These are phyloP conservation scores for Babesia sp. DNA, from an alignment of 169 alveolate genomes.

Conservation along the genomic window DNA sequence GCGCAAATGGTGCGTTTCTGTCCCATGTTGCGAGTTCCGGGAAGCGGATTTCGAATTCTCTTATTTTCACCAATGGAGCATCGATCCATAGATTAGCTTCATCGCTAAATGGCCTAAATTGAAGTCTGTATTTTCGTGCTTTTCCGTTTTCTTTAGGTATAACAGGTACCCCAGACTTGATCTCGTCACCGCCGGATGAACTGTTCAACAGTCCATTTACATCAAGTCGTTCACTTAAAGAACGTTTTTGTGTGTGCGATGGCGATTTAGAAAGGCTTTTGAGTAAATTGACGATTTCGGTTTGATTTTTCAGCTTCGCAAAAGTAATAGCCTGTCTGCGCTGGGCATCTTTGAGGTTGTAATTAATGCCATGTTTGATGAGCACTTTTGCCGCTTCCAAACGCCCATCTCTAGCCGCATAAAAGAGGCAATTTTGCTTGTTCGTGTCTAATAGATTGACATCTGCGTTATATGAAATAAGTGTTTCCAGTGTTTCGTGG, in stretches of 20 bases:
- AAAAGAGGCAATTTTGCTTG: slow-evolving; percentile 88
- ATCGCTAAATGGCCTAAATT: slow-evolving; percentile 77
- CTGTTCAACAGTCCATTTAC: slow-evolving; percentile 11
- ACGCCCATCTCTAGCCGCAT: slow-evolving; percentile 90
- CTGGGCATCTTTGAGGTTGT: slow-evolving; percentile 84
- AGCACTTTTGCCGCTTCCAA: slow-evolving; percentile 85
- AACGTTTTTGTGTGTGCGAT: background rate
- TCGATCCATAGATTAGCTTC: slow-evolving; percentile 81
- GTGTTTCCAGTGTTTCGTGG: slow-evolving; percentile 75
- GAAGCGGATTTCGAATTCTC: slow-evolving; percentile 80
- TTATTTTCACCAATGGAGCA: slow-evolving; percentile 81
- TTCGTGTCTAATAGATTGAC: slow-evolving; percentile 84
- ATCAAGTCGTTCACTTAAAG: slow-evolving; percentile 24
- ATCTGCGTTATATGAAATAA: slow-evolving; percentile 84
- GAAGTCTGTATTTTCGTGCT: slow-evolving; percentile 76
- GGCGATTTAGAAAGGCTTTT: slow-evolving; percentile 50
- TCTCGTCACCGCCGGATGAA: background rate
- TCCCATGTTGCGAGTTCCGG: slow-evolving; percentile 85
- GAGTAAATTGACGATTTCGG: slow-evolving; percentile 81
- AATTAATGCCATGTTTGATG: slow-evolving; percentile 85
- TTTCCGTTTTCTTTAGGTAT: slow-evolving; percentile 9
- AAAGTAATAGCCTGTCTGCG: slow-evolving; percentile 87
- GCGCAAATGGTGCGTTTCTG: slow-evolving; percentile 66
- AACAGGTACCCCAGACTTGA: slow-evolving; percentile 54
- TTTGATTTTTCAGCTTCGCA: slow-evolving; percentile 87